Conservation (phyloP, 495 filamentous ascomycete species). For the Penicilliopsis zonata region DNA sequence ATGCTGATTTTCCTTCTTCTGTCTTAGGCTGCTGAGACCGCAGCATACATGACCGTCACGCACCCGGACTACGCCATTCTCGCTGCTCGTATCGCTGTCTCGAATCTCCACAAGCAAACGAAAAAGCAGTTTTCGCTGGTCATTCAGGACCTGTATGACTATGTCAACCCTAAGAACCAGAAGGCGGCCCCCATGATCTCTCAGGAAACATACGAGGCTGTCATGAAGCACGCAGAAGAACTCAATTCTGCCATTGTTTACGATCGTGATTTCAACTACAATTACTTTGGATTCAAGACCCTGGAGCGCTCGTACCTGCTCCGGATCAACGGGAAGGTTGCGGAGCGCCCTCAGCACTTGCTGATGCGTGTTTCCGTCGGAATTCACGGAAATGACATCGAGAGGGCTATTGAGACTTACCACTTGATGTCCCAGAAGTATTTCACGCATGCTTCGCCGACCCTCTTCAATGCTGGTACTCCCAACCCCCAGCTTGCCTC, state of each 20-base stretch:
- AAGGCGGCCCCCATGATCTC: slow-evolving; percentile 87
- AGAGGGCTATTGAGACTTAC: slow-evolving; percentile 92
- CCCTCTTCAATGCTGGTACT: slow-evolving; percentile 95
- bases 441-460: slow-evolving; percentile 97
- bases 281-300: slow-evolving; percentile 99
- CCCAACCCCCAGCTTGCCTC: slow-evolving; percentile 87
- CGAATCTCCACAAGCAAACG: slow-evolving; percentile 99
- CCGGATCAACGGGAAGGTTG: slow-evolving; percentile 82
- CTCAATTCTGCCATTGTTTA: slow-evolving; percentile 98
- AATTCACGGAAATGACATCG: slow-evolving; percentile 88
- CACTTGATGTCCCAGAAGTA: slow-evolving; percentile 95
- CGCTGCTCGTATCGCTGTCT: slow-evolving; percentile 94
- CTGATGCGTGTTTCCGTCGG: slow-evolving; percentile 98
- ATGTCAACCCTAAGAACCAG: slow-evolving; percentile 88
- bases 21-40: slow-evolving; percentile 85
- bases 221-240: slow-evolving; percentile 92
- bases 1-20: slow-evolving; percentile 8
- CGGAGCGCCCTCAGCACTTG: slow-evolving; percentile 95
- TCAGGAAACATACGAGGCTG: slow-evolving; percentile 70
- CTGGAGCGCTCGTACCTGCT: slow-evolving; percentile 95
- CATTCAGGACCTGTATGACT: slow-evolving; percentile 86
- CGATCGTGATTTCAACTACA: slow-evolving; percentile 99
- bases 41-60: slow-evolving; percentile 98
- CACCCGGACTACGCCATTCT: slow-evolving; percentile 99
- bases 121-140: slow-evolving; percentile 98